Conservation (phyloP, 768 basidiomycete genomes). For the Grammothele lineata region DNA sequence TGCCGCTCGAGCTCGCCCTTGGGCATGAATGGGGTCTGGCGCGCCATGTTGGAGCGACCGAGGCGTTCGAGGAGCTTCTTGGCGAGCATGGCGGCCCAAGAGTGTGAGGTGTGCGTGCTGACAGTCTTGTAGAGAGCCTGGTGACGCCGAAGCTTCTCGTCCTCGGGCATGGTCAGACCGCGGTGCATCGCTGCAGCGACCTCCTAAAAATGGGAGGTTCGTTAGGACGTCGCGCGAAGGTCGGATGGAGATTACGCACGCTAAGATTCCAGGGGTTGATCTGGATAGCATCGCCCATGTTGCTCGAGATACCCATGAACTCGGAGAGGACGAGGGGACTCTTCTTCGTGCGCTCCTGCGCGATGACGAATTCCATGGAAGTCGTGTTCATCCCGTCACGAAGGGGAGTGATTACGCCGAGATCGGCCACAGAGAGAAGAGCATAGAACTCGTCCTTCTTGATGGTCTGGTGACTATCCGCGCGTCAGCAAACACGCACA, state of each 20-base stretch:
- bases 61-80: constrained; percentile 86
- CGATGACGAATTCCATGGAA: constrained; percentile 95
- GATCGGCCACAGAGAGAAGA: constrained; percentile 85
- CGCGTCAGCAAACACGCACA: neutral
- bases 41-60: constrained; percentile 70
- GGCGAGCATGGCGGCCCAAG: constrained; percentile 88
- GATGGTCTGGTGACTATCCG: constrained; percentile 83
- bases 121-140: constrained; percentile 76
- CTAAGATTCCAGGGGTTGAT: constrained; percentile 97
- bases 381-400: constrained; percentile 99
- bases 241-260: too few relatives aligned
- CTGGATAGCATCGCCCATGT: constrained; percentile 84
- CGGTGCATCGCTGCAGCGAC: constrained; percentile 88
- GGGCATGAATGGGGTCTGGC: constrained; percentile 83
- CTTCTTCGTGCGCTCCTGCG: constrained; percentile 80
- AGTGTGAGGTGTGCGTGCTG: constrained; percentile 89
- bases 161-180: constrained; percentile 75
- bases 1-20: constrained; percentile 48
- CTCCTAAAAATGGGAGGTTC: too few relatives aligned
- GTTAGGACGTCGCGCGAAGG: too few relatives aligned
- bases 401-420: constrained; percentile 92
- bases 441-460: constrained; percentile 99
- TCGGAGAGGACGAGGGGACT: constrained; percentile 90
- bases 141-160: constrained; percentile 75
- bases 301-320: constrained; percentile 95